A percentile compares a stretch with the other conserved stretches of the same genome.
Evolutionary conservation across 2,329 filamentous ascomycete genomes (phyloP).

Genomic region (Fusarium bactridioides): DNA sequence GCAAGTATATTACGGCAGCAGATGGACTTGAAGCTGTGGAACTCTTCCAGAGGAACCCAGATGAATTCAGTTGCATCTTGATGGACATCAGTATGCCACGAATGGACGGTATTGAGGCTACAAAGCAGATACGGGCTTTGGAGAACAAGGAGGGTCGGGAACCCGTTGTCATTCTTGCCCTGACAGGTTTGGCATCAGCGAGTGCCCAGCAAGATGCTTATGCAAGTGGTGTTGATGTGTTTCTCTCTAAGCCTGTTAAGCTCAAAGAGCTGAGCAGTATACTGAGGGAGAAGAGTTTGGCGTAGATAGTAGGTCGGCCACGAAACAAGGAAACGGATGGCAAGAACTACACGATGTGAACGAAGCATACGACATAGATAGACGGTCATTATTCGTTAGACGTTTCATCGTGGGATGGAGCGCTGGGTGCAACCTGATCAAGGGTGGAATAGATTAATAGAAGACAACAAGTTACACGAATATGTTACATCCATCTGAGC

Average conservation of each 20-base stretch:
- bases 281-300: constrained; percentile 12
- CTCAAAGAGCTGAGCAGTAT: constrained; percentile 48
- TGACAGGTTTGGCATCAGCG: constrained; percentile 60
- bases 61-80: constrained; percentile 45
- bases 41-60: constrained; percentile 36
- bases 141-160: constrained; percentile 53
- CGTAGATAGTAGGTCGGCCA: neutral
- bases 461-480: neutral
- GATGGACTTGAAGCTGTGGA: constrained; percentile 48
- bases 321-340: neutral
- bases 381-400: neutral
- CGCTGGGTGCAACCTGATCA: neutral
- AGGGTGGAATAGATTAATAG: neutral
- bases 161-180: constrained; percentile 58
- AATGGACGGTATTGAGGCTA: constrained; percentile 60
- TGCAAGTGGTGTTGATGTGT: constrained; percentile 60
- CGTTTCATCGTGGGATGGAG: neutral
- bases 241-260: constrained; percentile 62
- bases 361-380: constrained; percentile 3
- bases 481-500: neutral
- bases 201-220: constrained; percentile 61
- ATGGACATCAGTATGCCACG: constrained; percentile 66
- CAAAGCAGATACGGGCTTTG: constrained; percentile 56
- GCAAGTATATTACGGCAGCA: constrained; percentile 41
- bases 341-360: neutral